Evolutionary conservation across 495 filamentous ascomycete species (phyloP).

Genomic region (Penicillium daleae): DNA sequence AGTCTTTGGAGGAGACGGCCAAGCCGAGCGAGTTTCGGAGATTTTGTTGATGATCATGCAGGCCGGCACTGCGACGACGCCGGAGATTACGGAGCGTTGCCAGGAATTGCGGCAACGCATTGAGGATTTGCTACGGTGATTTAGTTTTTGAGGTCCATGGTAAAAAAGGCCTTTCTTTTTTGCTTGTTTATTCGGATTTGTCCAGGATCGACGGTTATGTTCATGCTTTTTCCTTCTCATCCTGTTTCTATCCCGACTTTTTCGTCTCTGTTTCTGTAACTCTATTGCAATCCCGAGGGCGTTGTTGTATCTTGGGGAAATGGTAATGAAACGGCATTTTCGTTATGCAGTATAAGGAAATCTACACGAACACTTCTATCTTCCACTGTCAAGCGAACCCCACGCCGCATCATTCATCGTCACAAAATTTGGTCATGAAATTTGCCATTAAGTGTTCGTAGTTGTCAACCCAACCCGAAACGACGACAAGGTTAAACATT

Average conservation of each 20-base stretch:
- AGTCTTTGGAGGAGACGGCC: constrained; percentile 57
- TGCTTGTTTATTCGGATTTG: background rate
- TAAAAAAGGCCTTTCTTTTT: background rate
- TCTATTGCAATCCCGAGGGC: constrained; percentile 15
- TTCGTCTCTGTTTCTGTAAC: constrained; percentile 16
- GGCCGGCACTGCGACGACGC: constrained; percentile 2
- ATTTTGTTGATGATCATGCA: constrained; percentile 50
- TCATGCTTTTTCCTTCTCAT: constrained; percentile 1
- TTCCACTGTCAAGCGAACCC: background rate
- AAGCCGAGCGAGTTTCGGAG: constrained; percentile 51
- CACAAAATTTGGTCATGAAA: background rate
- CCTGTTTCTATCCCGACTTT: background rate
- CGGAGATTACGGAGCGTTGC: constrained; percentile 21
- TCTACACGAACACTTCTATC: background rate
- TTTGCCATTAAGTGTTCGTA: background rate
- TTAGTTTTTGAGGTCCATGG: background rate
- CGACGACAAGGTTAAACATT: background rate
- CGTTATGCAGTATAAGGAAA: background rate
- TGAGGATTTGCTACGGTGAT: constrained; percentile 46
- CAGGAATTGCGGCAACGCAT: constrained; percentile 50
- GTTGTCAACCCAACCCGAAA: background rate
- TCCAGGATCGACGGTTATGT: constrained; percentile 1
- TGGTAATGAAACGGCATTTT: constrained; percentile 16
- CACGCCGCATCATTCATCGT: background rate
- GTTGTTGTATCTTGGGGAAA: constrained; percentile 16